A percentile compares a stretch with the other conserved stretches of the same genome.
These are phyloP conservation scores for Nyssa sinensis DNA, from an alignment of 148 eudicot genomes.

Conservation along the genomic window DNA sequence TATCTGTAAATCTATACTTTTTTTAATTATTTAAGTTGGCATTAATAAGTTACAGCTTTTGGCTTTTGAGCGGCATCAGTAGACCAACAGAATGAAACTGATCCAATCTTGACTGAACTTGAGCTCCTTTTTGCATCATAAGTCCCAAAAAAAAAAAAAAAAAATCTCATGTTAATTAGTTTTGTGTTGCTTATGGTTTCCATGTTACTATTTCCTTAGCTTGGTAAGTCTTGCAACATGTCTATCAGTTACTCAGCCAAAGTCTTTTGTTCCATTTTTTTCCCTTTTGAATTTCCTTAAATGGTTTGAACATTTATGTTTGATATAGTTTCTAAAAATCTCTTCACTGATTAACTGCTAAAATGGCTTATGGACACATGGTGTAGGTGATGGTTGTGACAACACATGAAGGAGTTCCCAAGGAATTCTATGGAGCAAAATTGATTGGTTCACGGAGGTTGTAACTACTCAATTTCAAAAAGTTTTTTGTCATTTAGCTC, in stretches of 20 bases:
- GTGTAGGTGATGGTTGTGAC: constrained; percentile 92
- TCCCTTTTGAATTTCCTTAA: too few species aligned
- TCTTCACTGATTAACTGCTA: neutral
- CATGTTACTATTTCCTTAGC: neutral
- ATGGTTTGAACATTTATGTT: too few species aligned
- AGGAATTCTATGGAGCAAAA: constrained; percentile 93
- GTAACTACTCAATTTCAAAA: neutral
- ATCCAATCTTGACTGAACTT: neutral
- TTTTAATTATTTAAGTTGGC: too few species aligned
- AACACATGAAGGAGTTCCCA: constrained; percentile 97
- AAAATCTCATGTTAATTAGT: neutral
- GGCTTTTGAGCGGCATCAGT: too few species aligned
- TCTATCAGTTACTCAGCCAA: neutral
- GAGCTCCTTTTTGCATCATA: neutral
- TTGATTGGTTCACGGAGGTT: constrained; percentile 92
- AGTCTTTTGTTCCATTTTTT: too few species aligned
- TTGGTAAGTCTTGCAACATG: neutral
- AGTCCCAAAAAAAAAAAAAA: too few species aligned
- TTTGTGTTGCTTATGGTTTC: neutral
- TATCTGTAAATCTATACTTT: neutral
- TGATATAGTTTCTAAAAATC: neutral
- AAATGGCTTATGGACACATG: neutral
- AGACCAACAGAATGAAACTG: constrained; percentile 6
- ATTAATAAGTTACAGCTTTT: too few species aligned
- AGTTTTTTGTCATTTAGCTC: neutral